Conservation (phyloP, 2,329 filamentous ascomycete genomes). For the Epichloe baconii region DNA sequence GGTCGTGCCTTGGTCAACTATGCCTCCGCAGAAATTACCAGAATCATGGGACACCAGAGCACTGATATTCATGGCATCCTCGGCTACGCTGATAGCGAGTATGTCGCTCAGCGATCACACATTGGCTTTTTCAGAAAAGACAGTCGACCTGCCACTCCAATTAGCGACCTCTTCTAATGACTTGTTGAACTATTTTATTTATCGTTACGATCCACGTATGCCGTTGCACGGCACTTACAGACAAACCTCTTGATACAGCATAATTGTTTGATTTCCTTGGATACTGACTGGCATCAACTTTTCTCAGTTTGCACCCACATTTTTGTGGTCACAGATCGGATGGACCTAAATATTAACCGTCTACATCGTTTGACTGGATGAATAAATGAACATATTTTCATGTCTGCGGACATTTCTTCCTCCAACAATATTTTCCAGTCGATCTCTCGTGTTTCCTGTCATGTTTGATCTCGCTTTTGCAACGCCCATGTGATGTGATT, state of each 20-base stretch:
- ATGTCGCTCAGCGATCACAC: conserved; percentile 79
- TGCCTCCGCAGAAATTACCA: conserved; percentile 65
- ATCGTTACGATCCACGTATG: neutral
- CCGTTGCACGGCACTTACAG: neutral
- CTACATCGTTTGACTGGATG: neutral
- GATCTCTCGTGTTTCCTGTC: neutral
- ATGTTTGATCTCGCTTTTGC: neutral
- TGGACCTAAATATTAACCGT: neutral
- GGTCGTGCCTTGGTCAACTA: conserved; percentile 90
- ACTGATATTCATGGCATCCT: conserved; percentile 66
- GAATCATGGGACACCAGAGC: conserved; percentile 77
- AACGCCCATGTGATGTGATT: neutral
- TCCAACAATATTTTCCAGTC: neutral
- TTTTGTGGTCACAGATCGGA: neutral
- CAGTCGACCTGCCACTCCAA: conserved; percentile 40
- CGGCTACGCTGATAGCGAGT: conserved; percentile 90
- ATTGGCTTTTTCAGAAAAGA: conserved; percentile 57
- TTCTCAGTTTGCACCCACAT: neutral
- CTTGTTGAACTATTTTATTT: neutral
- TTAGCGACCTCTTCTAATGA: conserved; percentile 10
- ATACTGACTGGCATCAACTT: neutral
- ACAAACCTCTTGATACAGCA: neutral
- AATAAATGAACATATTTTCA: neutral
- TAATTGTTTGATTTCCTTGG: neutral
- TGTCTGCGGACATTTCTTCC: neutral